These are phyloP conservation scores for Cyberlindnera subsufficiens DNA, from an alignment of 805 yeast species.

Conservation along the genomic window DNA sequence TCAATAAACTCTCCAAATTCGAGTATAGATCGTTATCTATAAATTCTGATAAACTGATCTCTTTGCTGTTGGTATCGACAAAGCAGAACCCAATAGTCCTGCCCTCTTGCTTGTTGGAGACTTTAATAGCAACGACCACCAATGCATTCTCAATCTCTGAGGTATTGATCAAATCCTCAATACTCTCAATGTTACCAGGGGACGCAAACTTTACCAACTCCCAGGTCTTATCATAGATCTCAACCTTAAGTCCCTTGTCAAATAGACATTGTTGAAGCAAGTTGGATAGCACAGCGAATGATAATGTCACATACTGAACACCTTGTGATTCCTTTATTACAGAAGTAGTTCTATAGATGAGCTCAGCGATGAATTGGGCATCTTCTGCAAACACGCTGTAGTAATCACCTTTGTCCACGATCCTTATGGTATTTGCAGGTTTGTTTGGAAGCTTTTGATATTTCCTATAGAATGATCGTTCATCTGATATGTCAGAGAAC, in stretches of 20 bases:
- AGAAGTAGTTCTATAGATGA: constrained; percentile 75
- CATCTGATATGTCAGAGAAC: constrained; percentile 48
- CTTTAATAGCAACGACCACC: constrained; percentile 40
- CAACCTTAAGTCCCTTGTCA: constrained; percentile 70
- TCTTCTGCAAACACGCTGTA: constrained; percentile 71
- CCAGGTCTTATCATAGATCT: constrained; percentile 71
- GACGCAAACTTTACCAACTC: constrained; percentile 56
- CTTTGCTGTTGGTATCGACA: constrained; percentile 62
- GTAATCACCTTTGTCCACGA: constrained; percentile 80
- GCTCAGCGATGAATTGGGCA: constrained; percentile 78
- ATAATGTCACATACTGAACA: constrained; percentile 65
- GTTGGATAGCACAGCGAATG: constrained; percentile 65
- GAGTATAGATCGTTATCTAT: constrained; percentile 84
- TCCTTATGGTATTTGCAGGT: constrained; percentile 48
- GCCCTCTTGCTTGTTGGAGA: constrained; percentile 28
- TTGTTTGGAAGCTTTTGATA: constrained; percentile 42
- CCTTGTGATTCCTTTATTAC: constrained; percentile 61
- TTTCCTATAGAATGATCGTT: constrained; percentile 41
- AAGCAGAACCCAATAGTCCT: constrained; percentile 72
- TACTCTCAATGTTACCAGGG: constrained; percentile 82
- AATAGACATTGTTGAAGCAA: constrained; percentile 62
- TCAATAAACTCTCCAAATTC: constrained; percentile 76
- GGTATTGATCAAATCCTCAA: constrained; percentile 61
- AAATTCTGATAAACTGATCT: constrained; percentile 71
- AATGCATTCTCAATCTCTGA: constrained; percentile 41